These are phyloP conservation scores for Leishmania tarentolae DNA, from an alignment of 208 protist genomes.

Conservation along the genomic window DNA sequence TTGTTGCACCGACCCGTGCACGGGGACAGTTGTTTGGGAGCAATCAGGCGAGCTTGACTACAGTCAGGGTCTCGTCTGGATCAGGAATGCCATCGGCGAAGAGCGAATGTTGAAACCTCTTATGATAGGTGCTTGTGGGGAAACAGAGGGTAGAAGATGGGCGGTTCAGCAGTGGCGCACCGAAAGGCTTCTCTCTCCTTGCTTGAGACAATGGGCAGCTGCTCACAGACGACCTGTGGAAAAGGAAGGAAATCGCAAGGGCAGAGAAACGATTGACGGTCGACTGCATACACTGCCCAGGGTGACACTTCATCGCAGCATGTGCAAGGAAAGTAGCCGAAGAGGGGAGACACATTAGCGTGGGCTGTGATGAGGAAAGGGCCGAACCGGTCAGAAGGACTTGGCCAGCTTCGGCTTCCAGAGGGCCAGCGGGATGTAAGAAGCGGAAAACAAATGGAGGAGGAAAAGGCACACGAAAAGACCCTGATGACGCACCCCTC, in stretches of 20 bases:
- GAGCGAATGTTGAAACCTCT: not conserved
- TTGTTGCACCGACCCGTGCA: not conserved
- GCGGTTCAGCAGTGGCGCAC: not conserved
- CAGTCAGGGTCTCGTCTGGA: not conserved
- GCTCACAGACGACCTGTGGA: not conserved
- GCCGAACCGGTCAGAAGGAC: too few relatives aligned
- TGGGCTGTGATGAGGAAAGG: too few relatives aligned
- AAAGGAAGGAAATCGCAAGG: not conserved
- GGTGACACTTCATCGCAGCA: too few relatives aligned
- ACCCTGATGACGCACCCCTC: too few relatives aligned
- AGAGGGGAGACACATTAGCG: too few relatives aligned
- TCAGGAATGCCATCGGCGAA: not conserved
- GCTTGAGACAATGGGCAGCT: not conserved
- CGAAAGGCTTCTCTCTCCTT: not conserved
- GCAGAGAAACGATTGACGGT: too few relatives aligned
- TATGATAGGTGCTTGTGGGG: not conserved
- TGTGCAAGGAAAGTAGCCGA: too few relatives aligned
- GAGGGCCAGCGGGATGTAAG: too few relatives aligned
- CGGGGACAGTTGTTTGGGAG: not conserved
- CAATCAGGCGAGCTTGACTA: not conserved
- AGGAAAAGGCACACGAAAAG: too few relatives aligned
- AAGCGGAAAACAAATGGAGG: too few relatives aligned
- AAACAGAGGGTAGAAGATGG: not conserved
- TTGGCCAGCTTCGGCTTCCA: too few relatives aligned
- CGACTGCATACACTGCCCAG: too few relatives aligned